Base-by-base conservation (phyloP, 306 rosid genomes). In the Potentilla sterilis region DNA sequence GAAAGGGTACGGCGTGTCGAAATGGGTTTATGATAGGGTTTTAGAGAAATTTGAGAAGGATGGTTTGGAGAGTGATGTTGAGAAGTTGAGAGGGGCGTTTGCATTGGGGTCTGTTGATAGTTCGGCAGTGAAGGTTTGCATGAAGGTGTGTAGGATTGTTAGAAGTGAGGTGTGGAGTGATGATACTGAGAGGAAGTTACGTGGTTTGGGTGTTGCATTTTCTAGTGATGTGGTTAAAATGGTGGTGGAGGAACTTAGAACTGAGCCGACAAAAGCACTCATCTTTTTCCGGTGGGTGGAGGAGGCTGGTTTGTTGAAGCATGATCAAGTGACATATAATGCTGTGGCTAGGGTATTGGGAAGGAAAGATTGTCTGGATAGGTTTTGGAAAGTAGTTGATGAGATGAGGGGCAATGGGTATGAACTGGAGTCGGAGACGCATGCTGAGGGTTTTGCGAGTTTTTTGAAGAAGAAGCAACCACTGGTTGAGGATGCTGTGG, bases 281-380 rank as follows among this genome's bases (percentile, higher is more conserved):
- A 84, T 95, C 69, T 87, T 89, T 81, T 95, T 95, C 75, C 73
- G 93, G 83, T 95, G 97, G 99, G 59, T 92, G 34, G 90, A 85
- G 70, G 97, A 95, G 86, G 81, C 81, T 75, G 90, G 78, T n/a
- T 3, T 81, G 79, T 86, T 87, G 80, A 89, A 85, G 81, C 99
- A 90, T 59, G 92, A 92, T 73, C 87, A 75, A 3, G 18, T 15
- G 35, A 87, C 92, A 10, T 95, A 90, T 80, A 92, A 92, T 78
- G 89, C 82, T 2, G 68, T 90, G 81, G 88, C 93, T 2, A 84
- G 80, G 82, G 97, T 89, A 13, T 75, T 95, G 47, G 97, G 92
- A 49, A 82, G 91, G 86, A 90, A 89, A 79, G 99, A 90, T 55
- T 42, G 83, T 32, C 75, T 83, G 18, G 97, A 88, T 77, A 83